Base-by-base conservation (phyloP, 2,329 filamentous ascomycete genomes). In the Fusarium sp. region DNA sequence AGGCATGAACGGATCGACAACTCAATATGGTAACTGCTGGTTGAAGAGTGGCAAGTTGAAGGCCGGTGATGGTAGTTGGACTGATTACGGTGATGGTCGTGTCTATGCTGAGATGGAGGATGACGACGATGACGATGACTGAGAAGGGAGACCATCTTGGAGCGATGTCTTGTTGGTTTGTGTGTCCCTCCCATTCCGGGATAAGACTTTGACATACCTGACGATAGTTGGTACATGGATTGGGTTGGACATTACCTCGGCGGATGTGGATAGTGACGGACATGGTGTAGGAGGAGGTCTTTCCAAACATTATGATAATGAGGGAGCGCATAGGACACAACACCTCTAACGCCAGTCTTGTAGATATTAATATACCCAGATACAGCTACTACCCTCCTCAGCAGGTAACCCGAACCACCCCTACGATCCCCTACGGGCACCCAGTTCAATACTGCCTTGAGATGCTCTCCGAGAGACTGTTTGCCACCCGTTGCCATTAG, bases 41-140 rank as follows among this genome's bases (percentile, higher is more conserved):
- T 8, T 59, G 38, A 59, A 59, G 36, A 59, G 27, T 6, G 57
- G 57, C 57, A 59, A 42, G 36, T 59, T 59, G 57, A 59, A 44
- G 17, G 29, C 17, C 8, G 57, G 57, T 11, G 57, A 59, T 44
- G 27, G 6, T 20, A 40, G 36, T 22, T 59, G 57, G 57, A 59
- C 36, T 20, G 8, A 7, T 5, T 58, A 40, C 17, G 35, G 6
- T 2, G 6, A 1, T 29, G 33, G 31, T 4, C 35, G 16, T 6
- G 55, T 27, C 16, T 58, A 58, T 4, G 55, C 55, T 4, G 55
- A 58, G 35, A 12, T 58, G 33, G 55, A 58, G 8, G 35, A 58
- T 12, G 40, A 38, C 38, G 36, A 24, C 17, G 46, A 38, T 57
- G 36, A 24, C 17, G 46, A 51, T 31, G 27, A 51, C 46, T 51